phyloP scores from a whole-genome alignment of 2,329 filamentous ascomycete species.

The Sporothrix sp. region DNA sequence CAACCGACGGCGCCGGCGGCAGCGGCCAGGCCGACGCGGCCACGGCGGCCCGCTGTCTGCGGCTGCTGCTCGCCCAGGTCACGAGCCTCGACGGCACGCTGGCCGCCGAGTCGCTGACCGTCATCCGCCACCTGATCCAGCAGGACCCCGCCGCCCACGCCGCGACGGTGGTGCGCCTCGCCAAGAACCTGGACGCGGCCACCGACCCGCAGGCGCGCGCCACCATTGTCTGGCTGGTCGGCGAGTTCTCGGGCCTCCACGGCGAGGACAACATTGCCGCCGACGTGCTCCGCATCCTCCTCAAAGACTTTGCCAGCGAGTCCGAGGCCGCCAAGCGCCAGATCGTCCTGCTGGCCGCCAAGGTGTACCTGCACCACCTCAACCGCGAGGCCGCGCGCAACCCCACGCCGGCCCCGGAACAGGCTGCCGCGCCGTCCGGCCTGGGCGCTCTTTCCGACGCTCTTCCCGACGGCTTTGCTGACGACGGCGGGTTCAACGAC shows the following conservation, averaged over 20 bases:
- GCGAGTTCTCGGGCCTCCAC: constrained; percentile 77
- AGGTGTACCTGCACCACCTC: constrained; percentile 86
- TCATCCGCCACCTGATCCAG: constrained; percentile 91
- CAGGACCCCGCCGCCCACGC: constrained; percentile 73
- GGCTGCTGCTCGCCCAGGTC: constrained; percentile 75
- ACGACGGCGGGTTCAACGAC: neutral
- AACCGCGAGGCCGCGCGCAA: constrained; percentile 37
- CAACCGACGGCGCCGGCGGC: constrained; percentile 33
- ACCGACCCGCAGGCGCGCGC: constrained; percentile 82
- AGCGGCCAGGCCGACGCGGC: constrained; percentile 19
- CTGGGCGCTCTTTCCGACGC: neutral
- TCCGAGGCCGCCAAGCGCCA: constrained; percentile 81
- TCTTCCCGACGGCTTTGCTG: neutral
- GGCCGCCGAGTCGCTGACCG: constrained; percentile 86
- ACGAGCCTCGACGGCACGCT: constrained; percentile 78
- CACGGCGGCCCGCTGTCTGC: constrained; percentile 70
- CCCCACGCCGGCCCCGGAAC: constrained; percentile 14
- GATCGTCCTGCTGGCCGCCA: constrained; percentile 86
- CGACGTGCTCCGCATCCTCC: constrained; percentile 77
- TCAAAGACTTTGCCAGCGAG: constrained; percentile 72
- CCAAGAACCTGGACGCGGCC: constrained; percentile 82
- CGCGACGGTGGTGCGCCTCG: constrained; percentile 77
- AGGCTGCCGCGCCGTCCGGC: neutral
- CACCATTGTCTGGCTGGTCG: constrained; percentile 94
- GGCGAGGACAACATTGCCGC: constrained; percentile 83